Evolutionary conservation across 306 rosid species (phyloP).

Genomic region (Lagenaria siceraria): DNA sequence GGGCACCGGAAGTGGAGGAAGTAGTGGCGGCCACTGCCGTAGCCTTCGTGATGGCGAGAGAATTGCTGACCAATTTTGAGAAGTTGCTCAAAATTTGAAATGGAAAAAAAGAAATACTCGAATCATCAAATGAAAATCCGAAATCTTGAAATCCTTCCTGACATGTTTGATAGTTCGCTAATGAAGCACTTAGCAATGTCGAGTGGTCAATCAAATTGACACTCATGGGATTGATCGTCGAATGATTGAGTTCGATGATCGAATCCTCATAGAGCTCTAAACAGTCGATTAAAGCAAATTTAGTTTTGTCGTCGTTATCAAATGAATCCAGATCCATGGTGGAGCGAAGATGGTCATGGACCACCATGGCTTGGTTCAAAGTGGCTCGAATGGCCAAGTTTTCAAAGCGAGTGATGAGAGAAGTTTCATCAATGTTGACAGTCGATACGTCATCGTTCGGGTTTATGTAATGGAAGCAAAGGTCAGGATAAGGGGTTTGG

Average conservation of each 20-base stretch:
- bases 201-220: slow-evolving; percentile 22
- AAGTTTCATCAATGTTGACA: too few relatives aligned
- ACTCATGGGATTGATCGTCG: slow-evolving; percentile 11
- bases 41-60: slow-evolving; percentile 36
- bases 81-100: slow-evolving; percentile 26
- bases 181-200: slow-evolving; percentile 70
- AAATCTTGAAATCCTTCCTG: slow-evolving; percentile 52
- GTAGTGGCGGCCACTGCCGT: not conserved
- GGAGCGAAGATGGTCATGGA: slow-evolving; percentile 32
- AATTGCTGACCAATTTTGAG: slow-evolving; percentile 60
- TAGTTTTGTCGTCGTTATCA: not conserved
- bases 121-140: slow-evolving; percentile 18
- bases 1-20: not conserved
- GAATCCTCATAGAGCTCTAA: slow-evolving; percentile 61
- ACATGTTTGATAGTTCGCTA: slow-evolving; percentile 70
- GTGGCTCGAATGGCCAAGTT: slow-evolving; percentile 33
- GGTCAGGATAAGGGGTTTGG: slow-evolving; percentile 63
- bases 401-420: slow-evolving; percentile 15
- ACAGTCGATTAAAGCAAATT: slow-evolving; percentile 62
- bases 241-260: slow-evolving; percentile 39
- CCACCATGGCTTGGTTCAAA: slow-evolving; percentile 53
- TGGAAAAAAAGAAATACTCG: slow-evolving; percentile 25
- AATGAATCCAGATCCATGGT: slow-evolving; percentile 27
- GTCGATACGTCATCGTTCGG: not conserved
- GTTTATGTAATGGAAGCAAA: slow-evolving; percentile 31